Percentiles rank a stretch among this genome's conserved stretches.
These are phyloP conservation scores for Pseudogymnoascus sp. DNA, from an alignment of 2,329 filamentous ascomycete species.

Conservation along the genomic window DNA sequence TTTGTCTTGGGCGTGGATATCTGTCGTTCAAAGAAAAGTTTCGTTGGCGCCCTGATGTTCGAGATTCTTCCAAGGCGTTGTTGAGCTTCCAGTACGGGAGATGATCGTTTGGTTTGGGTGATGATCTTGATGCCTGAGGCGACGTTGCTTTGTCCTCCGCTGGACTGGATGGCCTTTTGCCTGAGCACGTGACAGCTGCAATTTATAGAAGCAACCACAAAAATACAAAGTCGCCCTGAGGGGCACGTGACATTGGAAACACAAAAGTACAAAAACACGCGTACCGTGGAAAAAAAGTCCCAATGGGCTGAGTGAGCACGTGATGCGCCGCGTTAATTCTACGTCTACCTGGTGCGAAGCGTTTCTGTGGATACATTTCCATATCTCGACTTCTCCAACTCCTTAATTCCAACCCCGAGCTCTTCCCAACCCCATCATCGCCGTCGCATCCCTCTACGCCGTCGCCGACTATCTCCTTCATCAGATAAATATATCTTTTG, in stretches of 20 bases:
- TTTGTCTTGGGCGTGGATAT: neutral
- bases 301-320: neutral
- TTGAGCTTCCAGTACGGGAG: slow-evolving; percentile 9
- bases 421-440: slow-evolving; percentile 6
- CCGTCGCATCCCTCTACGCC: neutral
- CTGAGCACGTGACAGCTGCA: neutral
- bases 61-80: slow-evolving; percentile 6
- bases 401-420: neutral
- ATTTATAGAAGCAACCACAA: neutral
- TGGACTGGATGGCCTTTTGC: neutral
- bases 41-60: neutral
- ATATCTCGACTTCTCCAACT: neutral
- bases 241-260: neutral
- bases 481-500: slow-evolving; percentile 8
- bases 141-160: neutral
- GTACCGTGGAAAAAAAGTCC: neutral
- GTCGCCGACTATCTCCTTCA: neutral
- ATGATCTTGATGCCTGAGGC: neutral
- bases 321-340: slow-evolving; percentile 8
- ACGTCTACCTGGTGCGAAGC: slow-evolving; percentile 10
- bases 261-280: neutral
- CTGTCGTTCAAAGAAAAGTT: neutral
- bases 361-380: slow-evolving; percentile 11
- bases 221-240: neutral
- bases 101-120: slow-evolving; percentile 10